Base-by-base conservation (phyloP, 805 yeast genomes). In the Ogataea trehaloabstinens region DNA sequence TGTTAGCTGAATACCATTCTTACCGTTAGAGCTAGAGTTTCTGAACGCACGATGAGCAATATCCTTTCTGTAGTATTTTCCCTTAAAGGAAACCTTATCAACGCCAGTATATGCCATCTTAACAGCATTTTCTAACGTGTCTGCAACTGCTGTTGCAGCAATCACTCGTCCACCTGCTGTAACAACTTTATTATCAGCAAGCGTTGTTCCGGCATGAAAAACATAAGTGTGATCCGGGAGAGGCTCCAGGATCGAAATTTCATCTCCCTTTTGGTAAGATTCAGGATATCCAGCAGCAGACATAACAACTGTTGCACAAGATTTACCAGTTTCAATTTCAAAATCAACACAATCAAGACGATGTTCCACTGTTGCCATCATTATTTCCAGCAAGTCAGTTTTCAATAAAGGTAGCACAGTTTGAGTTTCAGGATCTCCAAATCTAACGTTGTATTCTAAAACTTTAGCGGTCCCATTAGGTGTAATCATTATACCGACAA, bases 381-480 rank as follows among this genome's bases (percentile, higher is more conserved):
- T 78, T 33, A 93, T 80, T 64, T 90, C 88, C 33, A 96, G 93
- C 56, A 93, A 73, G 65, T 93, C 99, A n/a, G 96, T 82, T 33
- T 86, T 69, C 47, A 93, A 69, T 56, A 93, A 73, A 16, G 97
- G 96, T 57, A 93, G 70, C 18, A 93, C 95, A 3, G 97, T 86
- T 70, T 93, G 99, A 24, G 98, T 93, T 68, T 93, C 99, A 50
- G 99, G 99, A 63, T 93, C 99, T 47, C 99, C 99, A 53, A 93
- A 95, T 67, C 99, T 82, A 36, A 95, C 98, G 54, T 93, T 93
- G 67, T 95, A 93, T 66, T 93, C 99, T 56, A 93, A 73, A 4
- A 90, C 96, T 68, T 89, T 87, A 51, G 99, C 98, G 36, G 50
- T 64, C 45, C 95, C 97, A 30, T 70, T 55, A n/a, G 80, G 76